Conservation (phyloP, 1,139 yeast species). For the Oligophagozyma castellii region DNA sequence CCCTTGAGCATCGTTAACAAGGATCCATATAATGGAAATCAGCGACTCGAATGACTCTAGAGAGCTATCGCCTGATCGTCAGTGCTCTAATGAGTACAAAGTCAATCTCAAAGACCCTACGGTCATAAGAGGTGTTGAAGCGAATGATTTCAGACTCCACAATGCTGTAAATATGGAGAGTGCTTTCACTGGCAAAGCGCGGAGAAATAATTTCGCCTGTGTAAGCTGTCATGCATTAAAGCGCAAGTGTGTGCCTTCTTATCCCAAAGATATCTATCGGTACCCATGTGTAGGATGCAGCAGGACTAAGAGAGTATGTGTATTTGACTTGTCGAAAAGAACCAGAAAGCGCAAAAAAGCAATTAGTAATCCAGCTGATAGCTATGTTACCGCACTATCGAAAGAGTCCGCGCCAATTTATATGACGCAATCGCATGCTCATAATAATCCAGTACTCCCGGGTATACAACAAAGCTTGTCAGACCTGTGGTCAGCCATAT, state of each 20-base stretch:
- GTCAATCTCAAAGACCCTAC: constrained; percentile 6
- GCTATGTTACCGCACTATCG: background rate
- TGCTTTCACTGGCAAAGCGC: constrained; percentile 11
- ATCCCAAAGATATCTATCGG: constrained; percentile 36
- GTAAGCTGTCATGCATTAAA: constrained; percentile 68
- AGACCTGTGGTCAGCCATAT: constrained; percentile 4
- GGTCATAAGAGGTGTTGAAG: constrained; percentile 13
- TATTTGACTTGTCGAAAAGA: constrained; percentile 49
- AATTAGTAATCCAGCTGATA: background rate
- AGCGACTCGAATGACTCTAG: no score
- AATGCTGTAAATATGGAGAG: constrained; percentile 15
- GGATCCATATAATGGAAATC: no score
- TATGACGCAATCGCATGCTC: no score
- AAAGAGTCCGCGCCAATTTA: background rate
- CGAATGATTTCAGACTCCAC: constrained; percentile 15
- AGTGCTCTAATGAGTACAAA: no score
- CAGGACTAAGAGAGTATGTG: constrained; percentile 50
- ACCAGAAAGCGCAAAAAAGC: constrained; percentile 35
- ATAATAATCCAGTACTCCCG: constrained; percentile 2
- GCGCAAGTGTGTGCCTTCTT: constrained; percentile 70
- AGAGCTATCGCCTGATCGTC: no score
- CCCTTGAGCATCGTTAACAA: no score
- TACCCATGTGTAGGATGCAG: constrained; percentile 68
- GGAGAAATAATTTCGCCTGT: constrained; percentile 46
- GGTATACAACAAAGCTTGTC: constrained; percentile 5